Percentiles rank a stretch among this genome's conserved stretches.
Conservation (phyloP, 1,284 basidiomycete genomes). For the Ganoderma multipileum region DNA sequence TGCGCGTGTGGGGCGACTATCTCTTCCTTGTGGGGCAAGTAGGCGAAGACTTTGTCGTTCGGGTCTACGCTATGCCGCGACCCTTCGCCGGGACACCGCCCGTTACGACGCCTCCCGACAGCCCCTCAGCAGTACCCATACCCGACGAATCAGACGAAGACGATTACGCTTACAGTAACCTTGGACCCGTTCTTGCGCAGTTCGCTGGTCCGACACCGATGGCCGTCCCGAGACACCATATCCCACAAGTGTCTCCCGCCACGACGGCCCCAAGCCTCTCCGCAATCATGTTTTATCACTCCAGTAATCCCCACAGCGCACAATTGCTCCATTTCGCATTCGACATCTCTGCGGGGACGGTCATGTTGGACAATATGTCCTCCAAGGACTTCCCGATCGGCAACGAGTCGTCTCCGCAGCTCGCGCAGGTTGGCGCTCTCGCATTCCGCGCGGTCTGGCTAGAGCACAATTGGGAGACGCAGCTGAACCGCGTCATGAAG, state of each 20-base stretch:
- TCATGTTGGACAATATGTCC: conserved; percentile 18
- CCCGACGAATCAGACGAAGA: conserved; percentile 15
- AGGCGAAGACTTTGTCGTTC: conserved; percentile 37
- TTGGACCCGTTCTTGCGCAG: conserved; percentile 31
- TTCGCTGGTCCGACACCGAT: conserved; percentile 32
- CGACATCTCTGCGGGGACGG: conserved; percentile 12
- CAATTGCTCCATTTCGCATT: conserved; percentile 37
- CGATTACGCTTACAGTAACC: conserved; percentile 27
- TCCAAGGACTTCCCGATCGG: conserved; percentile 31
- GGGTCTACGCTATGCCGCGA: conserved; percentile 37
- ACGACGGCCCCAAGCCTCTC: conserved; percentile 28
- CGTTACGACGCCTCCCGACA: conserved; percentile 13
- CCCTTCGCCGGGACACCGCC: conserved; percentile 15
- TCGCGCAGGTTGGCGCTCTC: conserved; percentile 53
- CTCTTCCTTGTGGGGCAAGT: conserved; percentile 40
- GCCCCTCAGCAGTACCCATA: conserved; percentile 12
- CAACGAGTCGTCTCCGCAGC: conserved; percentile 46
- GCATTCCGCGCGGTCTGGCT: conserved; percentile 59
- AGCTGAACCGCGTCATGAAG: conserved; percentile 55
- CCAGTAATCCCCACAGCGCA: conserved; percentile 27
- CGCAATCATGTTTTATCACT: conserved; percentile 36
- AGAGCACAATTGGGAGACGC: conserved; percentile 56
- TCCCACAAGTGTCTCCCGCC: conserved; percentile 33
- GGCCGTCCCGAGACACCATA: conserved; percentile 32
- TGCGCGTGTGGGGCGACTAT: conserved; percentile 36